Evolutionary conservation across 306 rosid genomes (phyloP), one percentile per base, ranked within the genome.

Genomic region (Castanea mollissima): DNA sequence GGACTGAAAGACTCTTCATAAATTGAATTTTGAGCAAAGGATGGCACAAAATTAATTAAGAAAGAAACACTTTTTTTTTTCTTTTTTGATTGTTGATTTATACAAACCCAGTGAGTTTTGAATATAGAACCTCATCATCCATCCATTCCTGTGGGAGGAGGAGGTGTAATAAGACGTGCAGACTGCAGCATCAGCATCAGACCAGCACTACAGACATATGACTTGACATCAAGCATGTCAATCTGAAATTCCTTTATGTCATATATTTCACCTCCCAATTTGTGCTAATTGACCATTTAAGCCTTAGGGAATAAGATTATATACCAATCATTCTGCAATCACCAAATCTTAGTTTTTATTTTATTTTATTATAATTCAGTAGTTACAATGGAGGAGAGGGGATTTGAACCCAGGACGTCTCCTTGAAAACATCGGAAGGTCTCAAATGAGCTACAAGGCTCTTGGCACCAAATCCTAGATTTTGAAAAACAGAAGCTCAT

Each of bases 11-110:
- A 18, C 27, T 31, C 56, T 54, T 55, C 46, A 11, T 20, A 71
- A 64, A 49, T 71, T 64, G 41, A 46, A 71, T 56, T 31, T 69
- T 54, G 56, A 72, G 67, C 27, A 58, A 73, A 57, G 55, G 41
- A 51, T 58, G 55, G 25, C 71, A 44, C n/a, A 74, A 69, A 65
- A 20, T 5, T 34, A 34, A 67, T 35, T 64, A 15, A 65, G 20
- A 7, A 32, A 65, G 27, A 21, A 11, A 0, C 54, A 12, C 11
- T 12, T 49, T 49, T 49, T 49, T 12, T 49, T 49, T 49, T 13
- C 54, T 49, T 49, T 49, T 49, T 13, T 49, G 54, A 49, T 49
- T 49, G 54, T 11, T 49, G 54, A 49, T 13, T 49, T 49, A 49
- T 49, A 49, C 54, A 49, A 49, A 12, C 54, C 54, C 54, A 49